Base-by-base conservation (phyloP, 352 stramenopile species). In the Aphanomyces astaci region DNA sequence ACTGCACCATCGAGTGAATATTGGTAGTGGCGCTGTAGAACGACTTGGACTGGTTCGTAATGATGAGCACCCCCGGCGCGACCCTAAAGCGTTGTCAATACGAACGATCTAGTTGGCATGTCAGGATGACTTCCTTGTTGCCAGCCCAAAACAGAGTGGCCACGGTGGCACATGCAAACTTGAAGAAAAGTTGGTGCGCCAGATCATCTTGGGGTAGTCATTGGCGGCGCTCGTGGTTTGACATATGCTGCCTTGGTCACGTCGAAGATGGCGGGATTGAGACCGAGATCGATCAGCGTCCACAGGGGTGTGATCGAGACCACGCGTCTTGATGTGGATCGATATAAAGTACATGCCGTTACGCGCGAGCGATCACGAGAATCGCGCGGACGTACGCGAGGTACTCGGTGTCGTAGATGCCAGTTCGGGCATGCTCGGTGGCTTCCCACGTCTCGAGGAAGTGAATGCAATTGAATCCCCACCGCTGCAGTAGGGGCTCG, bases 261-360 rank as follows among this genome's bases (percentile, higher is more conserved):
- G 40, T 81, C 76, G 67, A 96, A 93, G 55, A 91, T 48, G 7
- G 80, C 71, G 11, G 89, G 82, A 19, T 95, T 76, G 24, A 97
- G 78, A 1, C 89, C 90, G 0, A 94, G 72, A 10, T 68, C 56
- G 67, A 93, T 80, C 4, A 97, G 77, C 31, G 90, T 97, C 90
- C 90, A 97, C 57, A 94, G 72, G 0, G 89, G 90, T 2, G 90
- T 87, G 22, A 97, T 19, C 89, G 81, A 19, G 84, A 94, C 89
- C 89, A 97, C 25, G 96, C 88, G 70, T 97, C 90, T 76, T 97
- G 90, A 63, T 97, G 90, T 7, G 86, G 88, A 55, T 97, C 87
- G n/a, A 97, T 81, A 64, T 92, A 96, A 24, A 96, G 31, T 74
- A 72, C n/a, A 97, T 76, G n/a, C 73, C 81, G 69, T 86, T n/a